Conservation (phyloP, 2,329 filamentous ascomycete genomes). For the Colletotrichum sp. region DNA sequence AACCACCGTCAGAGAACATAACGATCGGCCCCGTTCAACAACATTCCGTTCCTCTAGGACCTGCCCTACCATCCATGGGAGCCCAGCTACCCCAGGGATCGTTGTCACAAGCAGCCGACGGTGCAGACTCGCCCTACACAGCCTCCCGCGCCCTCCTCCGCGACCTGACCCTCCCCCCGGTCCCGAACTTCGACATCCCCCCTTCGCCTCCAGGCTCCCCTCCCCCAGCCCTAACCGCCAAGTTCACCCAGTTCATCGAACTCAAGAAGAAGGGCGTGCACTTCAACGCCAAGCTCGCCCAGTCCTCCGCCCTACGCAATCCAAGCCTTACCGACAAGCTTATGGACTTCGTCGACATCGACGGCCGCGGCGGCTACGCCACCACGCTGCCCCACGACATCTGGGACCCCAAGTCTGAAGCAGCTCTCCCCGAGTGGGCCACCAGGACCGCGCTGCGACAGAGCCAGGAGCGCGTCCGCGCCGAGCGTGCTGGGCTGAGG, state of each 20-base stretch:
- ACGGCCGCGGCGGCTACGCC: constrained; percentile 64
- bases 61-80: constrained; percentile 40
- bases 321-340: constrained; percentile 76
- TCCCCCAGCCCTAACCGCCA: constrained; percentile 59
- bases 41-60: constrained; percentile 39
- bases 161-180: constrained; percentile 74
- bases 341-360: constrained; percentile 66
- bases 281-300: constrained; percentile 77
- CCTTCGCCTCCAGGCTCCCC: constrained; percentile 72
- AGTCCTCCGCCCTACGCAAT: constrained; percentile 71
- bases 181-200: constrained; percentile 77
- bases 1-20: background rate
- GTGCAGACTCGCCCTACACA: constrained; percentile 69
- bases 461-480: constrained; percentile 49
- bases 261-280: constrained; percentile 80
- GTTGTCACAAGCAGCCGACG: constrained; percentile 19
- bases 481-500: constrained; percentile 50
- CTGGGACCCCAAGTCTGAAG: constrained; percentile 56
- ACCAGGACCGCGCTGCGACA: constrained; percentile 55
- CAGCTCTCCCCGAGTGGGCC: constrained; percentile 59
- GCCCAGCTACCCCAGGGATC: constrained; percentile 4
- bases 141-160: constrained; percentile 68
- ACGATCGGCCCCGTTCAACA: constrained; percentile 34
- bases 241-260: constrained; percentile 75
- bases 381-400: constrained; percentile 62